phyloP scores from a whole-genome alignment of 768 basidiomycete genomes.

The Auricularia auricula-judae region DNA sequence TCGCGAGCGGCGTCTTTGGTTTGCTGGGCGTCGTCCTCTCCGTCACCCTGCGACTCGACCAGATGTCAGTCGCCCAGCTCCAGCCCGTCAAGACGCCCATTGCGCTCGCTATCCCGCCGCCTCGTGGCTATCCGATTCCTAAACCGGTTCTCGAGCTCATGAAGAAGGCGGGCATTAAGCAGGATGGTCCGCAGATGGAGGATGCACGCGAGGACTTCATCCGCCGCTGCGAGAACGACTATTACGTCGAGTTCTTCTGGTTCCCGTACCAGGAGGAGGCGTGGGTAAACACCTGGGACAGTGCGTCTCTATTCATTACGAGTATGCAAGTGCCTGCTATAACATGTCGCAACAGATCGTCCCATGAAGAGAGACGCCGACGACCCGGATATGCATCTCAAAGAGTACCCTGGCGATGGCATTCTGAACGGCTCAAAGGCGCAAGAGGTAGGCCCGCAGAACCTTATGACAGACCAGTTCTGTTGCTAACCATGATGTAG shows the following conservation, averaged over 20 bases:
- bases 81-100: conserved; percentile 12
- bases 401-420: conserved; percentile 9
- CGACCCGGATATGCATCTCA: background rate
- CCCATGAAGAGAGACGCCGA: background rate
- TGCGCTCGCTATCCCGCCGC: conserved; percentile 17
- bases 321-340: background rate
- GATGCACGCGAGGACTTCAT: conserved; percentile 14
- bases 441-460: background rate
- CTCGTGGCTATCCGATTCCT: conserved; percentile 14
- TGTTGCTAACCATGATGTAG: background rate
- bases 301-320: background rate
- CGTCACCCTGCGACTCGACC: conserved; percentile 17
- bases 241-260: conserved; percentile 22
- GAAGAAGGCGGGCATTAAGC: conserved; percentile 8
- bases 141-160: conserved; percentile 11
- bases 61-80: conserved; percentile 17
- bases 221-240: conserved; percentile 15
- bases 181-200: conserved; percentile 9
- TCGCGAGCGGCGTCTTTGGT: conserved; percentile 18
- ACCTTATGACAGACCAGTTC: background rate
- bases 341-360: background rate
- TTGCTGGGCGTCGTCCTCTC: conserved; percentile 18
- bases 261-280: conserved; percentile 17
- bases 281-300: conserved; percentile 20
- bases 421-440: background rate